These are phyloP conservation scores for Geranomyces variabilis DNA, from an alignment of 192 early-diverging fungal genomes.

Conservation along the genomic window DNA sequence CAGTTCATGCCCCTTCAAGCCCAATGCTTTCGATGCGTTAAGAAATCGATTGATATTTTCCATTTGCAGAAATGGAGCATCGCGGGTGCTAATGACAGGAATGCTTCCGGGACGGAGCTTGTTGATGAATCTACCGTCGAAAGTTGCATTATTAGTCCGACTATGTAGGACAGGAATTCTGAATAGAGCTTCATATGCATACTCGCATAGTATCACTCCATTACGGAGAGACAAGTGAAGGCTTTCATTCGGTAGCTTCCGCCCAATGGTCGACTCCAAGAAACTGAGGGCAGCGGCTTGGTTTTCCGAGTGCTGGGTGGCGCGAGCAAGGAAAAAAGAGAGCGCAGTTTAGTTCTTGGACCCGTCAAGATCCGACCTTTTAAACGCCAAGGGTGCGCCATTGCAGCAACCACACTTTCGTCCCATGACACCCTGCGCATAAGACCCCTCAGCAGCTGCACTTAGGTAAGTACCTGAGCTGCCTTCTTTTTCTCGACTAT, in stretches of 20 bases:
- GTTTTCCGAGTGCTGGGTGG: slow-evolving; percentile 57
- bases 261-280: slow-evolving; percentile 63
- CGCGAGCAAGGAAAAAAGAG: not conserved
- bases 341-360: not conserved
- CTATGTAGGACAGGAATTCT: not conserved
- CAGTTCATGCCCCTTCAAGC: slow-evolving; percentile 69
- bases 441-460: not conserved
- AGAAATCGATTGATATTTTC: slow-evolving; percentile 83
- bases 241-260: slow-evolving; percentile 57
- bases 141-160: not conserved
- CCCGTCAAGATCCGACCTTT: too few species aligned
- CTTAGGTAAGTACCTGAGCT: slow-evolving; percentile 9
- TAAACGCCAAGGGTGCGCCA: too few species aligned
- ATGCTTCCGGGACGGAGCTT: slow-evolving; percentile 73
- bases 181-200: slow-evolving; percentile 28
- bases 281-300: slow-evolving; percentile 65
- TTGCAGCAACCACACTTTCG: too few species aligned
- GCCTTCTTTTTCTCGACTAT: slow-evolving; percentile 23
- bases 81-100: slow-evolving; percentile 69
- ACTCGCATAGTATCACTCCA: slow-evolving; percentile 79
- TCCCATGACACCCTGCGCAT: too few species aligned
- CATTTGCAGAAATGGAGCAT: slow-evolving; percentile 78
- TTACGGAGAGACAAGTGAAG: slow-evolving; percentile 69
- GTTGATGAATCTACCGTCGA: slow-evolving; percentile 66
- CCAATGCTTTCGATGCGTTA: slow-evolving; percentile 56